Evolutionary conservation across 2,329 filamentous ascomycete genomes (phyloP).

Genomic region (Berkeleyomyces rouxiae): DNA sequence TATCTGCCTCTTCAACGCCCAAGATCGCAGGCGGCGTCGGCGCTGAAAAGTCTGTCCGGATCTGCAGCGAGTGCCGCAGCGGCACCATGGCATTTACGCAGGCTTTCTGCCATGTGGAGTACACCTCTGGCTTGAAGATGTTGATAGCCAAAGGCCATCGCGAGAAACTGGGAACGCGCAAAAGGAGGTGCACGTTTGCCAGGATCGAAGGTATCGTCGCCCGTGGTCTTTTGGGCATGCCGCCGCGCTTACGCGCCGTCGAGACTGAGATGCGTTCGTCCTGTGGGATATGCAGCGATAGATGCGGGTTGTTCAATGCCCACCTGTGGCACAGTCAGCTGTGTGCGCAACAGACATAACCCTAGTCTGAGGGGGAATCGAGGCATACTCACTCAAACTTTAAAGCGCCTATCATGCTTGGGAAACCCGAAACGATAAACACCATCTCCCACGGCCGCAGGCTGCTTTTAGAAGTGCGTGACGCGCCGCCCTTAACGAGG

Average conservation of each 20-base stretch:
- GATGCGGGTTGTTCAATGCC: constrained; percentile 77
- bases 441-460: constrained; percentile 86
- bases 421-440: constrained; percentile 73
- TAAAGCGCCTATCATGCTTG: constrained; percentile 67
- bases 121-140: constrained; percentile 59
- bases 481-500: constrained; percentile 61
- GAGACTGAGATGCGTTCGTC: constrained; percentile 40
- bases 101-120: constrained; percentile 49
- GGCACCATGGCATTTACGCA: constrained; percentile 31
- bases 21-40: constrained; percentile 7
- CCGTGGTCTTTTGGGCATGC: constrained; percentile 38
- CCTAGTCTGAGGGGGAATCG: neutral
- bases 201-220: constrained; percentile 51
- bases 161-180: constrained; percentile 62
- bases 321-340: constrained; percentile 38
- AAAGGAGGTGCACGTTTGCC: constrained; percentile 64
- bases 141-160: constrained; percentile 69
- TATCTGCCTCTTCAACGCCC: neutral
- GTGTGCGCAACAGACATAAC: neutral
- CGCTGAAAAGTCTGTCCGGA: constrained; percentile 39
- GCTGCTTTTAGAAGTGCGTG: constrained; percentile 48
- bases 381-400: constrained; percentile 65
- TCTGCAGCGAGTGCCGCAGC: constrained; percentile 31
- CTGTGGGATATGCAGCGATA: constrained; percentile 59
- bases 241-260: constrained; percentile 33